phyloP scores from a whole-genome alignment of 371 early-diverging fungal species.

The Phascolomyces articulosus region DNA sequence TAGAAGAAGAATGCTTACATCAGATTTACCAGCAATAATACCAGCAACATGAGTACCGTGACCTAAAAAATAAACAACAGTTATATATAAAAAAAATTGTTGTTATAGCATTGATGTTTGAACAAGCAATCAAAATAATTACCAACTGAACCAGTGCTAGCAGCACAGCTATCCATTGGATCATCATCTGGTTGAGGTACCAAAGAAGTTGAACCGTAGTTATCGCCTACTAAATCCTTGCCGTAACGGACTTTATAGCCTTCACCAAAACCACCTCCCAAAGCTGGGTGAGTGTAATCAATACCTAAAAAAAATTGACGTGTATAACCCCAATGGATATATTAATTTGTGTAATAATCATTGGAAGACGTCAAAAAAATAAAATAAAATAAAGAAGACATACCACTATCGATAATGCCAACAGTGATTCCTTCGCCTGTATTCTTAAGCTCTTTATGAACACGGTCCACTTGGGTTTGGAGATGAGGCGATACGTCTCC shows the following conservation, averaged over 20 bases:
- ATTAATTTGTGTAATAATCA: neutral
- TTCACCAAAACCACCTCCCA: constrained; percentile 72
- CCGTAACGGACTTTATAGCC: constrained; percentile 61
- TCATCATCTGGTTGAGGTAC: constrained; percentile 29
- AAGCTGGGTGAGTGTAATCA: constrained; percentile 70
- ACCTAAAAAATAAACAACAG: constrained; percentile 27
- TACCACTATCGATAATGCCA: constrained; percentile 74
- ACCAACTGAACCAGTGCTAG: constrained; percentile 35
- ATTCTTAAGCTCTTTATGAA: constrained; percentile 42
- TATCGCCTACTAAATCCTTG: constrained; percentile 64
- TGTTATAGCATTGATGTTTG: too few relatives aligned
- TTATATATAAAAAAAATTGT: too few relatives aligned
- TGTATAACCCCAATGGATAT: neutral
- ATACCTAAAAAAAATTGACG: constrained; percentile 42
- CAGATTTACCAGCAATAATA: constrained; percentile 60
- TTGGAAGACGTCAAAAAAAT: too few relatives aligned
- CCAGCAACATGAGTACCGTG: constrained; percentile 74
- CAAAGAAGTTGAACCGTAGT: constrained; percentile 23
- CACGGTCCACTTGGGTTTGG: constrained; percentile 49
- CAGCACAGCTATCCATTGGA: constrained; percentile 48
- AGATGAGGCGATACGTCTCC: constrained; percentile 30
- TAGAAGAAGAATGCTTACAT: too few relatives aligned
- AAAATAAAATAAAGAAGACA: neutral
- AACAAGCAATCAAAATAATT: too few relatives aligned
- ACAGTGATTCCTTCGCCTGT: constrained; percentile 75